Conservation (phyloP, 768 basidiomycete genomes). For the Mycena rebaudengoi region DNA sequence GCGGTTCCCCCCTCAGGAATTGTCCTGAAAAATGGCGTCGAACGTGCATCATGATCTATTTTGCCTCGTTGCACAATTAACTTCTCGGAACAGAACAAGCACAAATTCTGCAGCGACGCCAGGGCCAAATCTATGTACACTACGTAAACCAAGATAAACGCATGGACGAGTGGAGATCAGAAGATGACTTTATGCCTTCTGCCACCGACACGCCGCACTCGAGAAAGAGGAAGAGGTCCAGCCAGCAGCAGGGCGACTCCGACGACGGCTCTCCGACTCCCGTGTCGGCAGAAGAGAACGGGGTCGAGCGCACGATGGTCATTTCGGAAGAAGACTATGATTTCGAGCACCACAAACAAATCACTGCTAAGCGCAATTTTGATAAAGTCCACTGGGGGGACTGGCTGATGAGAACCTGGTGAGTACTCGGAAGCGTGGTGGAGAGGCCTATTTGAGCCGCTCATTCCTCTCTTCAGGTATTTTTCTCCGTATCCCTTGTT, state of each 20-base stretch:
- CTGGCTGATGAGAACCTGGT: constrained; percentile 93
- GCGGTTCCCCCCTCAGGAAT: constrained; percentile 39
- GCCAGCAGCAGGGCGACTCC: constrained; percentile 39
- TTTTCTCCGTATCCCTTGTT: constrained; percentile 90
- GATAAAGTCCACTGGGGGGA: constrained; percentile 86
- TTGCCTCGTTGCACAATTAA: constrained; percentile 22
- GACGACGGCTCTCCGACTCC: constrained; percentile 26
- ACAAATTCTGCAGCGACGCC: constrained; percentile 60
- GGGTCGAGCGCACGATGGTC: constrained; percentile 30
- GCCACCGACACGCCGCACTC: constrained; percentile 28
- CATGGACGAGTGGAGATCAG: constrained; percentile 77
- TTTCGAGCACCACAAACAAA: constrained; percentile 70
- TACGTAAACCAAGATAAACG: constrained; percentile 75
- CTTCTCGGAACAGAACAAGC: constrained; percentile 50
- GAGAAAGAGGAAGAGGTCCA: constrained; percentile 24
- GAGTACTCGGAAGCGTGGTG: constrained; percentile 35
- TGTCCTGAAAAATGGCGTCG: constrained; percentile 43
- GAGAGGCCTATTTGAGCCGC: not conserved
- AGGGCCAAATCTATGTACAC: constrained; percentile 72
- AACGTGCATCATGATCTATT: constrained; percentile 35
- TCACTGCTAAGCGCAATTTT: constrained; percentile 81
- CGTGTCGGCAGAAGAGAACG: constrained; percentile 18
- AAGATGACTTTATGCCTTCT: constrained; percentile 46
- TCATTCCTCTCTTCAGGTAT: constrained; percentile 65
- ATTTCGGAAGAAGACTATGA: constrained; percentile 79